Percentiles rank a stretch among this genome's conserved stretches.
Conservation (phyloP, 768 basidiomycete species). For the Collybia nuda region DNA sequence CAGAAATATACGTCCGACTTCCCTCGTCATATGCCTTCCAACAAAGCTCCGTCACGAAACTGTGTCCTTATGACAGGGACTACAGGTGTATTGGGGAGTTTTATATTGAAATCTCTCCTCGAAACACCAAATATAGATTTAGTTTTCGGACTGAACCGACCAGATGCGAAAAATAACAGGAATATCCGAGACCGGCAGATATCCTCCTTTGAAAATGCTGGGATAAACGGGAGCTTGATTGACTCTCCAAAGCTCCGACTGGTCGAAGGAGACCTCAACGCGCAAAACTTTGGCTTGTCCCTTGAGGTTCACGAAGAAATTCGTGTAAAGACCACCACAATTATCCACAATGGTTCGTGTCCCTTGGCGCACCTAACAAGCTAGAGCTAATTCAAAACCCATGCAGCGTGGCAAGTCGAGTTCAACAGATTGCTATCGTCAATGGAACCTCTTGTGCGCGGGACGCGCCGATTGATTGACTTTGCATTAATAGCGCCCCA, state of each 20-base stretch:
- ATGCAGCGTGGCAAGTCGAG: slow-evolving; percentile 43
- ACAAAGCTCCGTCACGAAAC: not conserved
- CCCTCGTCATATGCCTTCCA: not conserved
- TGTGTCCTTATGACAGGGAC: slow-evolving; percentile 40
- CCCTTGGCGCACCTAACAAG: not conserved
- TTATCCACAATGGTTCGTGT: slow-evolving; percentile 35
- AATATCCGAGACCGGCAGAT: slow-evolving; percentile 23
- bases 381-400: not conserved
- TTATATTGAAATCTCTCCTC: slow-evolving; percentile 28
- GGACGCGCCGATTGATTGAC: slow-evolving; percentile 34
- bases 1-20: slow-evolving; percentile 6
- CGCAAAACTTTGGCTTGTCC: slow-evolving; percentile 24
- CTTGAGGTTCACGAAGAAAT: slow-evolving; percentile 26
- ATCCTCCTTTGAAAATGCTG: slow-evolving; percentile 30
- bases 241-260: slow-evolving; percentile 28
- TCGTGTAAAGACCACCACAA: slow-evolving; percentile 25
- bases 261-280: slow-evolving; percentile 34
- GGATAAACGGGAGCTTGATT: slow-evolving; percentile 25
- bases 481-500: slow-evolving; percentile 24
- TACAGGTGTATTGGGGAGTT: slow-evolving; percentile 40
- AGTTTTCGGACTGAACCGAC: slow-evolving; percentile 32
- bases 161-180: slow-evolving; percentile 6
- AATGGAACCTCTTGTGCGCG: slow-evolving; percentile 40
- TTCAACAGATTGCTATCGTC: slow-evolving; percentile 43
- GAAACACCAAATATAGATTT: slow-evolving; percentile 15